Conservation (phyloP, 2,329 filamentous ascomycete species). For the Aspergillus sp. region DNA sequence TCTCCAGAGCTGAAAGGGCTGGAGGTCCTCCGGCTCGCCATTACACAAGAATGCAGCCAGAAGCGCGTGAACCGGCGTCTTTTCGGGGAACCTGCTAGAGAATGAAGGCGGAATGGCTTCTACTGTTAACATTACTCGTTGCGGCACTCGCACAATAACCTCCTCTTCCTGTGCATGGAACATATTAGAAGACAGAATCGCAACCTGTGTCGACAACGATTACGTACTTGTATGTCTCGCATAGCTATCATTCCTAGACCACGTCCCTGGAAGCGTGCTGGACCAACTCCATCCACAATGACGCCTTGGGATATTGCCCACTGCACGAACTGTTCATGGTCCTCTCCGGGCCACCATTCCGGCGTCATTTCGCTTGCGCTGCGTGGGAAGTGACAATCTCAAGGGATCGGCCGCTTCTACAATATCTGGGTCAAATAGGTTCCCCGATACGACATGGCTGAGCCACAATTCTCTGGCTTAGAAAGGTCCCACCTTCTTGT, state of each 20-base stretch:
- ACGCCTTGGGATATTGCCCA: constrained; percentile 73
- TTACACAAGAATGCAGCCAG: constrained; percentile 71
- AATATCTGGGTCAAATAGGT: background rate
- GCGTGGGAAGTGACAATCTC: background rate
- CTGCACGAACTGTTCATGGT: constrained; percentile 60
- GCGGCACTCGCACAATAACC: constrained; percentile 68
- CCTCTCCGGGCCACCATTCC: constrained; percentile 39
- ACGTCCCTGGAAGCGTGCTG: constrained; percentile 69
- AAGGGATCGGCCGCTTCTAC: background rate
- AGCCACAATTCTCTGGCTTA: background rate
- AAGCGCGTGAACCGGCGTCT: constrained; percentile 69
- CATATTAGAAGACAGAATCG: background rate
- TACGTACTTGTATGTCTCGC: constrained; percentile 64
- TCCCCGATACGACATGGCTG: background rate
- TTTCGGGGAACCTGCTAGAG: constrained; percentile 55
- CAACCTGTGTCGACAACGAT: background rate
- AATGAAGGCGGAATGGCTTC: constrained; percentile 62
- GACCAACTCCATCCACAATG: constrained; percentile 67
- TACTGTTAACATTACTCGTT: constrained; percentile 66
- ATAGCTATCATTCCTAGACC: constrained; percentile 80
- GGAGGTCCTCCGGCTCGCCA: constrained; percentile 47
- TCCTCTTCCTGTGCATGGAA: constrained; percentile 56
- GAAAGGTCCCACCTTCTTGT: background rate
- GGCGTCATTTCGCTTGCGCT: constrained; percentile 29
- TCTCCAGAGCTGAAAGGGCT: constrained; percentile 63